Conservation (phyloP, 2,329 filamentous ascomycete genomes). For the Corynespora cassiicola region DNA sequence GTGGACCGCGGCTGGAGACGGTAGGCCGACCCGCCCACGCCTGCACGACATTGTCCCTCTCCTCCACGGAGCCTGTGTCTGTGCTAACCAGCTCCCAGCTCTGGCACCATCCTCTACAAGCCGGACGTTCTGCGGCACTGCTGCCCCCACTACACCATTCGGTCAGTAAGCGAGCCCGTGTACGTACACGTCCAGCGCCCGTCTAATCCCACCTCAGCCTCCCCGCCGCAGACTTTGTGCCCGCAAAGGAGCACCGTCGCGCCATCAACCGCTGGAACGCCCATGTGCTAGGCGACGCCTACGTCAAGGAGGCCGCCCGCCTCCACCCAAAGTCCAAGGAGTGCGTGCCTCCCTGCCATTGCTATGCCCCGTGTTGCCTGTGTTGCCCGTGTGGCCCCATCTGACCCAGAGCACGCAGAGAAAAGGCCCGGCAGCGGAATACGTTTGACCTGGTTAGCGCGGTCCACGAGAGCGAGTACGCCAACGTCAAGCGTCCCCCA, state of each 20-base stretch:
- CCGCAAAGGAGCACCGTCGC: conserved; percentile 76
- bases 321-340: conserved; percentile 72
- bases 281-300: conserved; percentile 72
- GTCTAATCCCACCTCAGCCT: conserved; percentile 54
- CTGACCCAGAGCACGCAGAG: conserved; percentile 39
- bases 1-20: conserved; percentile 81
- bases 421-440: conserved; percentile 67
- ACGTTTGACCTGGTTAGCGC: conserved; percentile 71
- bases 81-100: conserved; percentile 26
- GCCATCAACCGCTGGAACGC: conserved; percentile 78
- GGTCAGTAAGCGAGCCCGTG: conserved; percentile 37
- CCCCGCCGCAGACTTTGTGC: conserved; percentile 68
- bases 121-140: conserved; percentile 81
- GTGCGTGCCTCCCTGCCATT: conserved; percentile 44
- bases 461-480: conserved; percentile 72
- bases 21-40: conserved; percentile 52
- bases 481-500: conserved; percentile 62
- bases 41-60: conserved; percentile 15
- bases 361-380: conserved; percentile 2
- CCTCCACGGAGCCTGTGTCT: background rate
- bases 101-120: conserved; percentile 72
- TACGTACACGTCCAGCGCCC: background rate
- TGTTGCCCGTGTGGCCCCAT: too few relatives aligned
- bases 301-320: conserved; percentile 68
- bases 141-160: conserved; percentile 89